Evolutionary conservation across 306 rosid species (phyloP).

Genomic region (Leucaena leucocephala): DNA sequence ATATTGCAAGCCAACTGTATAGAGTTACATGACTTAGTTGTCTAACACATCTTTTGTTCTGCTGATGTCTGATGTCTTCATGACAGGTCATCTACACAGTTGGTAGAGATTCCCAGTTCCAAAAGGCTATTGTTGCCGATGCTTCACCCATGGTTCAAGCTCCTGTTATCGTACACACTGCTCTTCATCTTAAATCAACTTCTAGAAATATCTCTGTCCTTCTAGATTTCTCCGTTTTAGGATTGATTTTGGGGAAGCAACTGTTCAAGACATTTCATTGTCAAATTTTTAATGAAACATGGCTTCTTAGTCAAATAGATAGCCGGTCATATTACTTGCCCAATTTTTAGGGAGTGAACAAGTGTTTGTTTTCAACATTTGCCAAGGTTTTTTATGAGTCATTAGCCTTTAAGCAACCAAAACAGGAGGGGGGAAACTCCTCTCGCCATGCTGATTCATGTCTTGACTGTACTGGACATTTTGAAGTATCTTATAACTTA

Average conservation of each 20-base stretch:
- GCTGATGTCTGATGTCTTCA: constrained; percentile 36
- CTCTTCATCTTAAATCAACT: constrained; percentile 31
- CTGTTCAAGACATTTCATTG: constrained; percentile 13
- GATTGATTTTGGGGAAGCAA: constrained; percentile 7
- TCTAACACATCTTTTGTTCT: constrained; percentile 22
- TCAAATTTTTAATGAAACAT: constrained; percentile 24
- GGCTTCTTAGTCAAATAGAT: constrained; percentile 16
- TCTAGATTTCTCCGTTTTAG: not conserved
- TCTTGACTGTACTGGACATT: constrained; percentile 4
- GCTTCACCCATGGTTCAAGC: constrained; percentile 68
- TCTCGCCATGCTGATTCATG: not conserved
- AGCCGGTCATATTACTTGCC: constrained; percentile 5
- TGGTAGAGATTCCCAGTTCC: constrained; percentile 88
- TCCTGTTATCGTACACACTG: constrained; percentile 72
- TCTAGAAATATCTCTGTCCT: constrained; percentile 33
- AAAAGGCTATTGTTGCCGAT: constrained; percentile 68
- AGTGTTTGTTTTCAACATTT: constrained; percentile 7
- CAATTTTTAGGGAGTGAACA: not conserved
- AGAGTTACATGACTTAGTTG: constrained; percentile 1
- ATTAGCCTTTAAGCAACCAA: not conserved
- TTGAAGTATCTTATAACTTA: constrained; percentile 41
- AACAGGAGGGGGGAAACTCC: not conserved
- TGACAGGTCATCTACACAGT: constrained; percentile 89
- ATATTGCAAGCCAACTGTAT: not conserved
- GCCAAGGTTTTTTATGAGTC: not conserved